phyloP scores from a whole-genome alignment of 2,329 filamentous ascomycete genomes.

The Diaporthe sp. region DNA sequence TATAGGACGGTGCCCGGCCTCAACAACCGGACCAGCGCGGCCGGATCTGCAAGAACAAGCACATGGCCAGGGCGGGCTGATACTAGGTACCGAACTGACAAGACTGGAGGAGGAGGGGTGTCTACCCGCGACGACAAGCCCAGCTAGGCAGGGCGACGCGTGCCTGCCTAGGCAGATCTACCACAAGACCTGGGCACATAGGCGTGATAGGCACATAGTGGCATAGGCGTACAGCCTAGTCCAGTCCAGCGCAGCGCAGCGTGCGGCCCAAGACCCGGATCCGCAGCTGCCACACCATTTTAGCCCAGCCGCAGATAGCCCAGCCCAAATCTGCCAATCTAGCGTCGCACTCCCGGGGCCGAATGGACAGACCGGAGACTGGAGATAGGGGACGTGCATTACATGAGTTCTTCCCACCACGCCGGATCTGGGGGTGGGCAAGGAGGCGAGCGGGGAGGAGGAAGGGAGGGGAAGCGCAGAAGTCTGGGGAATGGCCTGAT shows the following conservation, averaged over 20 bases:
- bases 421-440: conserved; percentile 29
- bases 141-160: conserved; percentile 11
- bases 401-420: conserved; percentile 10
- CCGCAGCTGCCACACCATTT: conserved; percentile 32
- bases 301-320: conserved; percentile 21
- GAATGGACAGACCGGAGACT: neutral
- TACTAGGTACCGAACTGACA: neutral
- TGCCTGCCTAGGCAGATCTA: neutral
- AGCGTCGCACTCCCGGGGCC: conserved; percentile 9
- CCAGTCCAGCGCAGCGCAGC: neutral
- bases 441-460: conserved; percentile 1
- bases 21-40: neutral
- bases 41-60: conserved; percentile 6
- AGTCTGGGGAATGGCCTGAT: conserved; percentile 34
- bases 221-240: neutral
- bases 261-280: conserved; percentile 28
- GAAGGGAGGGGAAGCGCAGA: conserved; percentile 7
- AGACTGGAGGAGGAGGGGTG: neutral
- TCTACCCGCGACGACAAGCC: neutral
- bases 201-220: too few relatives aligned
- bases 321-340: neutral
- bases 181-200: neutral
- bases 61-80: conserved; percentile 7
- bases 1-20: neutral
- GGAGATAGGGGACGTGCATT: neutral